These are phyloP conservation scores for Botrytis cinerea DNA, from an alignment of 2,329 filamentous ascomycete species.

Conservation along the genomic window DNA sequence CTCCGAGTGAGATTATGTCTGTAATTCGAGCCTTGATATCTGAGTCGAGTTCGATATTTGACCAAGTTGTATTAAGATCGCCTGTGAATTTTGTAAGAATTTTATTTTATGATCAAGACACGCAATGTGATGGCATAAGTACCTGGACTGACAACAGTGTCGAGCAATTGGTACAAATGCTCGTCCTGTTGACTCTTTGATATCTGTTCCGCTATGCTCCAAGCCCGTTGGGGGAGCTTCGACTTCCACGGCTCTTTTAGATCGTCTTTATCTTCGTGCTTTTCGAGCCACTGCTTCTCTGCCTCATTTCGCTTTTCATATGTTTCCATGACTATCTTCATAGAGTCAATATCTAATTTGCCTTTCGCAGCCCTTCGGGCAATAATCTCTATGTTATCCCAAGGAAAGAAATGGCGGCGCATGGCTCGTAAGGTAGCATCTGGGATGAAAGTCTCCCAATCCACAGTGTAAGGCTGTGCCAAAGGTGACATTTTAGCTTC, in stretches of 20 bases:
- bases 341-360: neutral
- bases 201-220: slow-evolving; percentile 6
- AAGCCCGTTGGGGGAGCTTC: neutral
- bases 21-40: neutral
- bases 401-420: neutral
- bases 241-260: neutral
- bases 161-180: neutral
- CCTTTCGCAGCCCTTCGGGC: neutral
- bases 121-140: neutral
- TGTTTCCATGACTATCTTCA: neutral
- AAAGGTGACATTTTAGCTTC: neutral
- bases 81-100: neutral
- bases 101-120: neutral
- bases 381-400: neutral
- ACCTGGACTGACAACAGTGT: neutral
- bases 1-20: neutral
- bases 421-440: neutral
- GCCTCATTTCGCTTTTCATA: neutral
- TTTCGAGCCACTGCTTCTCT: slow-evolving; percentile 2
- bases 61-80: neutral
- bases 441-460: neutral
- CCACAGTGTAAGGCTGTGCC: neutral
- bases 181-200: neutral
- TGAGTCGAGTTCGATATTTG: neutral
- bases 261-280: neutral